Evolutionary conservation across 2,329 filamentous ascomycete species (phyloP).

Genomic region (Tolypocladium nubicola): DNA sequence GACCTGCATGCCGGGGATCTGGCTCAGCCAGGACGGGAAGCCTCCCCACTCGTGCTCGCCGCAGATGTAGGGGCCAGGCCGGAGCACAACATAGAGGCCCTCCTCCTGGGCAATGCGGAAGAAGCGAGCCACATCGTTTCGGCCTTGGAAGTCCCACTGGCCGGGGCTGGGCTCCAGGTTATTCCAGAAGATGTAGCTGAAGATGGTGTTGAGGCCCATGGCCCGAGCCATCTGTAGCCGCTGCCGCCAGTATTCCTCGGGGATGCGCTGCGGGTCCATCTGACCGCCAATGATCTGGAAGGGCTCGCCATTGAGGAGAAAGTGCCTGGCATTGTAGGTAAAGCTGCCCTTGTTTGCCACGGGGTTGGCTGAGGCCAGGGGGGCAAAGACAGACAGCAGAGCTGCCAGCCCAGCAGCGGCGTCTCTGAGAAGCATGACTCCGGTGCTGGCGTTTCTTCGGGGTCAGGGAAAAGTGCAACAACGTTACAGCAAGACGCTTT

Average conservation of each 20-base stretch:
- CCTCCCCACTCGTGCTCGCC: constrained; percentile 39
- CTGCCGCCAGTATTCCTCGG: constrained; percentile 33
- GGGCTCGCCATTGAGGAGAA: constrained; percentile 3
- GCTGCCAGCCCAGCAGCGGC: not conserved
- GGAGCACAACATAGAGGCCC: constrained; percentile 29
- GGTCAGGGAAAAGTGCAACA: not conserved
- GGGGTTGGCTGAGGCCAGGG: not conserved
- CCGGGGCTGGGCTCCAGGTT: constrained; percentile 30
- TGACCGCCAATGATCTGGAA: constrained; percentile 33
- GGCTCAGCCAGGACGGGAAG: constrained; percentile 33
- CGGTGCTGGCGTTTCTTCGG: not conserved
- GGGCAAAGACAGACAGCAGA: not conserved
- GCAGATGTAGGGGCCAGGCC: constrained; percentile 38
- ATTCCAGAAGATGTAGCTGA: constrained; percentile 41
- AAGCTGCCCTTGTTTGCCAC: not conserved
- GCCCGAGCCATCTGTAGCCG: constrained; percentile 69
- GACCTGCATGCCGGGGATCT: constrained; percentile 28
- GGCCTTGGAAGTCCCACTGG: constrained; percentile 22
- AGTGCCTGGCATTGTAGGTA: not conserved
- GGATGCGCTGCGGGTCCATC: constrained; percentile 40
- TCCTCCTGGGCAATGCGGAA: constrained; percentile 32
- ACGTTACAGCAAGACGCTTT: not conserved
- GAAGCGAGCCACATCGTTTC: constrained; percentile 33
- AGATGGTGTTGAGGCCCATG: constrained; percentile 66
- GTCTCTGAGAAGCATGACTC: not conserved